Percentiles rank a stretch among this genome's conserved stretches.
These are phyloP conservation scores for Osmanthus fragrans DNA, from an alignment of 257 asterid genomes.

Conservation along the genomic window DNA sequence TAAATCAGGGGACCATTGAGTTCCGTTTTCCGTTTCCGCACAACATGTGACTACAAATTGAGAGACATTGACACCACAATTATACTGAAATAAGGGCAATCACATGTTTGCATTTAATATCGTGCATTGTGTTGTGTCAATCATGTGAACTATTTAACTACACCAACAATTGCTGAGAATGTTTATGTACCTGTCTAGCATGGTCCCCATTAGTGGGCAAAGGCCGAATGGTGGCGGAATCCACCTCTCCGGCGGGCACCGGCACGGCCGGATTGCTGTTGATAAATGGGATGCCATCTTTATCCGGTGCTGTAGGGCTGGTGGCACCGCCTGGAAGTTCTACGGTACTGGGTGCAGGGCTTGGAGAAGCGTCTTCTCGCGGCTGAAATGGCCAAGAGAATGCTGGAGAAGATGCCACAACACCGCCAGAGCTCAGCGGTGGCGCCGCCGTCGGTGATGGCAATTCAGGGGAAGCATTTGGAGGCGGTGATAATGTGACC, in stretches of 20 bases:
- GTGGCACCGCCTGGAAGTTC: conserved; percentile 31
- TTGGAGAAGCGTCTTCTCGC: conserved; percentile 47
- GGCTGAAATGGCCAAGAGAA: conserved; percentile 93
- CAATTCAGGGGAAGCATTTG: conserved; percentile 33
- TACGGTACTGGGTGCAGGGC: conserved; percentile 59
- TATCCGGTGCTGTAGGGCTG: conserved; percentile 53
- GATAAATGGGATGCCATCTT: conserved; percentile 72
- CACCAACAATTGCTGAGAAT: neutral
- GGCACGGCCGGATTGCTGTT: conserved; percentile 96
- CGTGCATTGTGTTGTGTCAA: conserved; percentile 11
- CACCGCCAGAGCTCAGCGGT: conserved; percentile 62
- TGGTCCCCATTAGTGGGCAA: conserved; percentile 48
- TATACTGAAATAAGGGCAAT: conserved; percentile 9
- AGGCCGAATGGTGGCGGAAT: conserved; percentile 82
- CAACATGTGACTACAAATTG: neutral
- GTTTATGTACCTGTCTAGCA: conserved; percentile 40
- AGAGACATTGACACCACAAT: conserved; percentile 16
- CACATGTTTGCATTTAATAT: conserved; percentile 32
- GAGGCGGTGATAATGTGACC: conserved; percentile 40
- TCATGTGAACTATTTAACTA: neutral
- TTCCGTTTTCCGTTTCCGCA: no score
- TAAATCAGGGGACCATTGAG: no score
- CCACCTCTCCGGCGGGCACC: conserved; percentile 95
- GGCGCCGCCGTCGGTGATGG: conserved; percentile 41
- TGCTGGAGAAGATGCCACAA: conserved; percentile 78